Evolutionary conservation across 106 monocot species (phyloP), one percentile per base, ranked within the genome.

Genomic region (Cymbidium sinense): DNA sequence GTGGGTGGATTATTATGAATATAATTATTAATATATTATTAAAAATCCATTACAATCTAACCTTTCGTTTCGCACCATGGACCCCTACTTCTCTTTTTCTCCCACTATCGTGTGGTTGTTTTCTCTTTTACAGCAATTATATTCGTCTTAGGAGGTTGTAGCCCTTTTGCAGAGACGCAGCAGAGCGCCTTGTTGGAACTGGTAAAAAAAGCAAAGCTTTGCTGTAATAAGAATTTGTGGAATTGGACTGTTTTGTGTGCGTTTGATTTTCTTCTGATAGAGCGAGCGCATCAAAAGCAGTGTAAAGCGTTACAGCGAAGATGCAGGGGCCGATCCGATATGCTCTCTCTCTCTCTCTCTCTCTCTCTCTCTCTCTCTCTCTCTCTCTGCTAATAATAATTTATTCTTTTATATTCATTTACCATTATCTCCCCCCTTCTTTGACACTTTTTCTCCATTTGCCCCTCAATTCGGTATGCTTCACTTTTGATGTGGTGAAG

Each of bases 211-310:
- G 67, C 67, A 67, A 67, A 67, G 67, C 33, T 67, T 33, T 31
- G 30, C 29, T 67, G 67, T 33, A 17, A 67, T 33, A 18, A 30
- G 33, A 33, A 29, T 67, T 64, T 12, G 1, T 2, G 4, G 27
- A 28, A 9, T 41, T 41, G 64, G 18, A 9, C 7, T 27, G 64
- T 64, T 31, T 31, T 67, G 5, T 8, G 61, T 10, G 65, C 30
- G 29, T 70, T 70, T 36, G 31, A 15, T 20, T 34, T 70, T 70
- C 8, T 2, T 70, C 4, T 35, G 13, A 20, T 69, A 43, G 70
- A 70, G 36, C 30, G 37, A 37, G 36, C 13, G 43, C 73, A 73
- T 73, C 43, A 73, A 73, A 73, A 73, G 73, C 25, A 39, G 73
- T 27, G 73, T 21, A 35, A 70, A 73, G 43, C 43, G 73, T 30